Base-by-base conservation (phyloP, 2,329 filamentous ascomycete genomes). In the Botrytis byssoidea region DNA sequence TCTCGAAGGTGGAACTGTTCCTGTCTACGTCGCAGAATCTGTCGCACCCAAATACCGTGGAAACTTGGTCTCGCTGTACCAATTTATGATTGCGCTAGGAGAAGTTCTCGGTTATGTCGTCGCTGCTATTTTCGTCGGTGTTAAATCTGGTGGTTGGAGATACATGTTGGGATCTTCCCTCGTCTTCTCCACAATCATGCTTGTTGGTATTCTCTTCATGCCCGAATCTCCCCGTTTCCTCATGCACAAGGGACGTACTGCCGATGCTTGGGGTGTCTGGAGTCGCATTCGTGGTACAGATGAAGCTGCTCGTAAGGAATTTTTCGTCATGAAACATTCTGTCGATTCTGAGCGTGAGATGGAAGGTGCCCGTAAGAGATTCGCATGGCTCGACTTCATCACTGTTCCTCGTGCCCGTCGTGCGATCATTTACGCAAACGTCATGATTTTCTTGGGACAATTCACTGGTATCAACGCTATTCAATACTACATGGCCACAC, bases 81-180 rank as follows among this genome's bases (percentile, higher is more conserved):
- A 93, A 79, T 88, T 93, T 82, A 93, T 92, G 82, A 93, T 93
- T 78, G 92, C 92, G 0, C 85, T 93, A 0, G 91, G 91, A 42
- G 91, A 93, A 77, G 91, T 93, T 3, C 84, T 93, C 1, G 92
- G 91, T 3, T 93, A 93, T 74, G 91, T 89, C 8, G 87, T 93
- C 1, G 91, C 89, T 0, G 91, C 91, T 65, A 92, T 93, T 73
- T 93, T 93, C 81, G 84, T 93, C 75, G 86, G 84, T n/a, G 90
- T 93, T 3, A 73, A 76, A 32, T 82, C 83, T 0, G 91, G 91
- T 25, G 91, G 90, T 83, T 93, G 91, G 91, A 86, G 91, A 55
- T 93, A 89, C 80, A 93, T 93, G 74, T 88, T 93, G 1, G 91
- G 91, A 7, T 92, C 89, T 1, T 93, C 91, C 0, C 86, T 93